Conservation (phyloP, 1,284 basidiomycete species). For the Xerocomus amazonicus region DNA sequence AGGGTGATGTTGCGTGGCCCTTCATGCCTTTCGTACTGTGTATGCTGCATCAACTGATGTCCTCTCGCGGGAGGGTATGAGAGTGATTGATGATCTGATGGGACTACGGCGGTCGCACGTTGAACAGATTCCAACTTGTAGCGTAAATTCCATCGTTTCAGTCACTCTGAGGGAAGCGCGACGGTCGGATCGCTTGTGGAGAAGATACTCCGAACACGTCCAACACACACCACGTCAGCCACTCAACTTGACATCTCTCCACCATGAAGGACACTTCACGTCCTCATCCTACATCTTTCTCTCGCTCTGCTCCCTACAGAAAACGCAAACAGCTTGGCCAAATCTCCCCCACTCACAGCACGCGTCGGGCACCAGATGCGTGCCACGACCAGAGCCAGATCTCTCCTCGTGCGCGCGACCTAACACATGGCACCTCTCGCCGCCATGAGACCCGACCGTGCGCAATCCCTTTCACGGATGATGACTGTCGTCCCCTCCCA, state of each 20-base stretch:
- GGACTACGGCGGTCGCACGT: not conserved
- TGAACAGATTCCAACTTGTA: not conserved
- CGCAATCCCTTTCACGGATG: not conserved
- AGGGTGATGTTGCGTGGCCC: no score
- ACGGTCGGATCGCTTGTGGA: constrained; percentile 9
- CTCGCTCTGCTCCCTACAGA: constrained; percentile 20
- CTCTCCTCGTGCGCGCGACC: constrained; percentile 6
- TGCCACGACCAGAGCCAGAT: constrained; percentile 4
- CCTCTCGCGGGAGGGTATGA: no score
- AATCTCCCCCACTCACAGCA: constrained; percentile 8
- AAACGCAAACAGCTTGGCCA: constrained; percentile 8
- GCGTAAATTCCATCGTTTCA: not conserved
- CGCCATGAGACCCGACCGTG: constrained; percentile 2
- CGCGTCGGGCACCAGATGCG: constrained; percentile 15
- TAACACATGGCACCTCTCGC: not conserved
- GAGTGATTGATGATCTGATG: not conserved
- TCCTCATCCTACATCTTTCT: constrained; percentile 13
- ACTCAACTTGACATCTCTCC: constrained; percentile 5
- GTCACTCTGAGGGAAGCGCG: constrained; percentile 4
- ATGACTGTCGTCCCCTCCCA: not conserved
- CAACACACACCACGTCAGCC: constrained; percentile 1
- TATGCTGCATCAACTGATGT: no score
- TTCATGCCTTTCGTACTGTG: no score
- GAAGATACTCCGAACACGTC: constrained; percentile 1
- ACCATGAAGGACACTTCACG: constrained; percentile 28